Evolutionary conservation across 305 asterid species (phyloP).

Genomic region (Lippia alba): DNA sequence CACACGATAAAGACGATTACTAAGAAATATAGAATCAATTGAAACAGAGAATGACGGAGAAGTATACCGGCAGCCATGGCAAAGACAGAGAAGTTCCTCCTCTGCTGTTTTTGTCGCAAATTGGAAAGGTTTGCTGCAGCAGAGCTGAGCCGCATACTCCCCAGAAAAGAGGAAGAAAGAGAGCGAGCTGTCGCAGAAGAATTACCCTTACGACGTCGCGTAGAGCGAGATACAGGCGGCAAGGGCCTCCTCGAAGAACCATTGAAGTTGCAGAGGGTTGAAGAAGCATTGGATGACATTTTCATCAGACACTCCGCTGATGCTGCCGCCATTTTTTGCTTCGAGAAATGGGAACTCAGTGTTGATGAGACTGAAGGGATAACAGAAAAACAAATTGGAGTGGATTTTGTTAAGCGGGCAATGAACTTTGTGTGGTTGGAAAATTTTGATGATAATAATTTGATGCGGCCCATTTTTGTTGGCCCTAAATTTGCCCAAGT

Average conservation of each 20-base stretch:
- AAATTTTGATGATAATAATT: slow-evolving; percentile 22
- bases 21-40: background rate
- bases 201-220: slow-evolving; percentile 46
- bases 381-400: slow-evolving; percentile 26
- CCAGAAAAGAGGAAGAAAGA: slow-evolving; percentile 53
- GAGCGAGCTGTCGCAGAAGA: slow-evolving; percentile 42
- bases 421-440: slow-evolving; percentile 38
- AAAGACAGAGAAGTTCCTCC: slow-evolving; percentile 44
- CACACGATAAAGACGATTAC: background rate
- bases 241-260: slow-evolving; percentile 52
- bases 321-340: slow-evolving; percentile 43
- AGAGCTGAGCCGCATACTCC: slow-evolving; percentile 37
- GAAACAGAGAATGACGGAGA: background rate
- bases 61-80: slow-evolving; percentile 55
- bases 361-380: slow-evolving; percentile 13
- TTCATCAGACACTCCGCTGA: slow-evolving; percentile 47
- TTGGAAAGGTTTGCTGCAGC: slow-evolving; percentile 32
- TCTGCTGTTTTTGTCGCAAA: slow-evolving; percentile 39
- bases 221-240: slow-evolving; percentile 45
- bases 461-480: background rate
- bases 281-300: slow-evolving; percentile 48
- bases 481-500: slow-evolving; percentile 15
- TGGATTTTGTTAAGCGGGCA: slow-evolving; percentile 29
- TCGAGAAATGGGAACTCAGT: background rate
- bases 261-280: slow-evolving; percentile 52